Evolutionary conservation across 257 asterid genomes (phyloP).

Genomic region (Solanum sejunctum): DNA sequence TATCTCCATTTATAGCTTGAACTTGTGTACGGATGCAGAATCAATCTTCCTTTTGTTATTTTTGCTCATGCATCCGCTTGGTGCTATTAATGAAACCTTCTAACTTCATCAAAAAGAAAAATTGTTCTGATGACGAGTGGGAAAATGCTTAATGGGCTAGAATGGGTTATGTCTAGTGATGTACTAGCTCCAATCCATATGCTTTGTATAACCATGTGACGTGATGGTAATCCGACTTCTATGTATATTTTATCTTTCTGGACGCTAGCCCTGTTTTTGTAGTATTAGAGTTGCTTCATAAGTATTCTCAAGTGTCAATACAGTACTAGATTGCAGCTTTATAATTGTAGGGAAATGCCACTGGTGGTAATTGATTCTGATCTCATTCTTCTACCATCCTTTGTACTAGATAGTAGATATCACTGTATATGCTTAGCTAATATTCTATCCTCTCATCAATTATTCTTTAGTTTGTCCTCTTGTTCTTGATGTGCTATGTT

Average conservation of each 20-base stretch:
- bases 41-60: background rate
- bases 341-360: background rate
- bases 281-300: background rate
- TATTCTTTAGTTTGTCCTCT: background rate
- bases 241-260: background rate
- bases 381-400: background rate
- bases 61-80: background rate
- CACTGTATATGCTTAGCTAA: background rate
- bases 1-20: background rate
- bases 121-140: background rate
- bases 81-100: background rate
- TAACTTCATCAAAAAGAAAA: background rate
- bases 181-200: background rate
- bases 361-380: background rate
- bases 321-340: background rate
- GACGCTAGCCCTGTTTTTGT: background rate
- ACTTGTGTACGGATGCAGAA: background rate
- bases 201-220: background rate
- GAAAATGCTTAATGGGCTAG: background rate
- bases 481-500: background rate
- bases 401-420: background rate
- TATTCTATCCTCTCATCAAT: background rate
- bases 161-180: background rate
- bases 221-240: background rate
- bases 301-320: background rate